Base-by-base conservation (phyloP, 176 grass and related monocot species). In the Ananas comosus region DNA sequence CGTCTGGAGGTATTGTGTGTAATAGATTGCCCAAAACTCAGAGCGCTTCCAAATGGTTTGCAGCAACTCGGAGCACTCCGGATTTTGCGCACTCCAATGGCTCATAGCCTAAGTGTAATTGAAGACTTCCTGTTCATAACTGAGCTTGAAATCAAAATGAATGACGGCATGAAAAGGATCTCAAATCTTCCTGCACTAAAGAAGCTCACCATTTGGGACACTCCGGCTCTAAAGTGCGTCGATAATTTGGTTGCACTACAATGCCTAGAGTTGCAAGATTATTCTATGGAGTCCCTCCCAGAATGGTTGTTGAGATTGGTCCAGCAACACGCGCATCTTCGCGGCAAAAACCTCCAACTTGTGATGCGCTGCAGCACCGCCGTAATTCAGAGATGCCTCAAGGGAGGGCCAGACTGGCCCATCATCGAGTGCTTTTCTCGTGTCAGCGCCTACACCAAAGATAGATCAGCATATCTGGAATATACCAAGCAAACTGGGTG, bases 1-100 rank as follows among this genome's bases (percentile, higher is more conserved):
- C 0, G 19, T 70, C 19, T 86, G 4, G 10, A 29, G 1, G 0
- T 0, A 4, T n/a, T 77, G 3, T 0, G 0, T 10, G 14, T 86
- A 9, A 0, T 0, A 0, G 1, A 2, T 1, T 81, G 83, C 61
- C 70, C 73, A 0, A 81, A 78, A 33, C 13, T 81, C 10, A 85
- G 47, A 71, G 68, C 50, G 53, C 72, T 80, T 12, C 83, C 72
- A 17, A 13, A n/a, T 48, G 25, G 51, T 3, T 53, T 85, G 50
- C 47, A 25, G 7, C 18, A 80, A 7, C 61, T 68, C 7, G 63
- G 47, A 17, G 63, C 16, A 7, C 29, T 82, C 50, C 51, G 51
- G 12, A 2, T 1, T 7, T 12, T 82, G 6, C 0, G 0, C 0
- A 23, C 81, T 53, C 4, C 0, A 3, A 1, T 6, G 13, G 10